Percentiles rank a stretch among this genome's conserved stretches.
Conservation (phyloP, 306 rosid genomes). For the Spatholobus suberectus region DNA sequence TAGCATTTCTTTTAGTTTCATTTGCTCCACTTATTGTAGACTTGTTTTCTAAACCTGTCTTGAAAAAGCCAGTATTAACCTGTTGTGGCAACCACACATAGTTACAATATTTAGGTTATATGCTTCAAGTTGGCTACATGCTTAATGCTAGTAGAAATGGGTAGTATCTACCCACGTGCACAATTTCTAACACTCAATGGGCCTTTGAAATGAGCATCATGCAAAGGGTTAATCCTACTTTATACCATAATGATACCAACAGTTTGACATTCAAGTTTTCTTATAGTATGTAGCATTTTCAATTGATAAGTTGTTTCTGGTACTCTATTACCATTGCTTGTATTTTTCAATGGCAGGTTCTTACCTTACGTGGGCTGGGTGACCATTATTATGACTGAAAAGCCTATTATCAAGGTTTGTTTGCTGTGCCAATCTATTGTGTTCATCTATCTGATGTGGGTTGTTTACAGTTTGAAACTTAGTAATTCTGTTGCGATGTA, state of each 20-base stretch:
- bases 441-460: constrained; percentile 26
- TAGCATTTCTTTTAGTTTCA: constrained; percentile 34
- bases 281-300: background rate
- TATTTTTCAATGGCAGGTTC: constrained; percentile 59
- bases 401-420: constrained; percentile 91
- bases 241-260: background rate
- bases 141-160: background rate
- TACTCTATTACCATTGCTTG: constrained; percentile 24
- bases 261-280: constrained; percentile 1
- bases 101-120: background rate
- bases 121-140: background rate
- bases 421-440: background rate
- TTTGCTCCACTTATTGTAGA: constrained; percentile 11
- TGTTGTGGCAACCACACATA: constrained; percentile 1
- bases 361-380: constrained; percentile 98
- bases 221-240: constrained; percentile 4
- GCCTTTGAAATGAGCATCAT: background rate
- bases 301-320: background rate
- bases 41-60: background rate
- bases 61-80: background rate
- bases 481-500: background rate
- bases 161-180: background rate
- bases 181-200: constrained; percentile 12
- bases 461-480: background rate
- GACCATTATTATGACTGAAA: constrained; percentile 94